Conservation (phyloP, 2,329 filamentous ascomycete genomes). For the Plenodomus biglobosus region DNA sequence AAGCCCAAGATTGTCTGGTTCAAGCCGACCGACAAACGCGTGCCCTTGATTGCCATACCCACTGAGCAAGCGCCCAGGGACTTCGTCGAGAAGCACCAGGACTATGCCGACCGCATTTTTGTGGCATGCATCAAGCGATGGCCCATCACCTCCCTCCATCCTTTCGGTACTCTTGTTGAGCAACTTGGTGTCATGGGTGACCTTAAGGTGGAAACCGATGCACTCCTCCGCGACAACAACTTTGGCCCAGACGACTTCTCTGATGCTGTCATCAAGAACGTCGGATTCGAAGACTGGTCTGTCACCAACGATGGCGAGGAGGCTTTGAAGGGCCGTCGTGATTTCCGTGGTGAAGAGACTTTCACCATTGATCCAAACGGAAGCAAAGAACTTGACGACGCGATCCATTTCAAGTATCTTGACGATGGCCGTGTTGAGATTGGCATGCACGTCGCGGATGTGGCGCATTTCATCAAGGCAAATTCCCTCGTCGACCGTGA, state of each 20-base stretch:
- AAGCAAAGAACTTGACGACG: slow-evolving; percentile 85
- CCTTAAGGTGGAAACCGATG: slow-evolving; percentile 95
- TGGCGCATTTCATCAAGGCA: slow-evolving; percentile 94
- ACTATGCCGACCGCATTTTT: slow-evolving; percentile 96
- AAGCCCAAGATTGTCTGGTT: slow-evolving; percentile 99
- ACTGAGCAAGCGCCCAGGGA: slow-evolving; percentile 97
- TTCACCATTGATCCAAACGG: slow-evolving; percentile 94
- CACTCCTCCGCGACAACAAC: slow-evolving; percentile 96
- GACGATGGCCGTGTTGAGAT: slow-evolving; percentile 87
- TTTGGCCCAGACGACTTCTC: slow-evolving; percentile 97
- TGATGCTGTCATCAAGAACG: slow-evolving; percentile 90
- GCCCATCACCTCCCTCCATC: slow-evolving; percentile 99
- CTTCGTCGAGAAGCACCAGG: slow-evolving; percentile 97
- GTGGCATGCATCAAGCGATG: slow-evolving; percentile 99
- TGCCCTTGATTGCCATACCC: slow-evolving; percentile 95
- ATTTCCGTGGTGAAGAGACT: slow-evolving; percentile 83
- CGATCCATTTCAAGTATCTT: slow-evolving; percentile 84
- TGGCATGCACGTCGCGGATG: slow-evolving; percentile 91
- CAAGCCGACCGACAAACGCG: slow-evolving; percentile 98
- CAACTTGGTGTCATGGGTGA: slow-evolving; percentile 97
- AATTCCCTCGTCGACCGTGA: slow-evolving; percentile 96
- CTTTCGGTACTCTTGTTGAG: slow-evolving; percentile 95
- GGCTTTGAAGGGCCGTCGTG: slow-evolving; percentile 72
- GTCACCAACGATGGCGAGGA: slow-evolving; percentile 79
- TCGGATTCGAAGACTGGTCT: slow-evolving; percentile 90